phyloP scores from a whole-genome alignment of 78 protist genomes.

The Reticulomyxa filosa region DNA sequence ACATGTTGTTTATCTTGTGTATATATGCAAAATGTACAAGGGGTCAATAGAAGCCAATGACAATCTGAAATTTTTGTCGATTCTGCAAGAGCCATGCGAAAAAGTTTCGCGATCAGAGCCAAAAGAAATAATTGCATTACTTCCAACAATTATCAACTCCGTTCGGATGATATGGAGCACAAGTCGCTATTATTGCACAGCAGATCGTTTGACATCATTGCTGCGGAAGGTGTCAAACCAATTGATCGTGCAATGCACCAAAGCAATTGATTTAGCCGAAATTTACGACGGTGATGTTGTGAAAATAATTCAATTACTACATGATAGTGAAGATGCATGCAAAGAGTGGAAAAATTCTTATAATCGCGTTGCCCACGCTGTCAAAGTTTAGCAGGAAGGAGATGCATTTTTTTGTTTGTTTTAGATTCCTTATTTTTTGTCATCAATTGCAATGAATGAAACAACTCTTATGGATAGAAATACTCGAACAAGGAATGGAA shows the following conservation, averaged over 20 bases:
- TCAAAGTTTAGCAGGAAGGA: no score
- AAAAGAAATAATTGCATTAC: conserved; percentile 21
- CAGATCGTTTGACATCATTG: conserved; percentile 34
- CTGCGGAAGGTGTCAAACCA: conserved; percentile 41
- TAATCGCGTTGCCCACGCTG: no score
- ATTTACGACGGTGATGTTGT: conserved; percentile 41
- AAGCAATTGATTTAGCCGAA: conserved; percentile 22
- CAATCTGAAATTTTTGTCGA: conserved; percentile 32
- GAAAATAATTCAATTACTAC: background rate
- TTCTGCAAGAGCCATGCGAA: conserved; percentile 37
- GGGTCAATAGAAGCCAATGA: conserved; percentile 31
- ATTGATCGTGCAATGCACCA: conserved; percentile 39
- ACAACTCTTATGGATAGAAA: no score
- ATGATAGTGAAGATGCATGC: conserved; percentile 18
- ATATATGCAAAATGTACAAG: no score
- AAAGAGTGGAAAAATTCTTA: conserved; percentile 26
- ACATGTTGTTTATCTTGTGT: no score
- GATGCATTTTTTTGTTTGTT: no score
- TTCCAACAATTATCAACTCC: conserved; percentile 27
- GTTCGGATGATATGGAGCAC: conserved; percentile 37
- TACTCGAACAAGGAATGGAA: conserved; percentile 19
- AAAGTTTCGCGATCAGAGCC: conserved; percentile 21
- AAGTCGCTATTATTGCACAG: conserved; percentile 30
- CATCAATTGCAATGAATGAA: no score
- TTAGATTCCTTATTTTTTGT: no score